phyloP scores from a whole-genome alignment of 257 asterid genomes.

The Solanum rostratum region DNA sequence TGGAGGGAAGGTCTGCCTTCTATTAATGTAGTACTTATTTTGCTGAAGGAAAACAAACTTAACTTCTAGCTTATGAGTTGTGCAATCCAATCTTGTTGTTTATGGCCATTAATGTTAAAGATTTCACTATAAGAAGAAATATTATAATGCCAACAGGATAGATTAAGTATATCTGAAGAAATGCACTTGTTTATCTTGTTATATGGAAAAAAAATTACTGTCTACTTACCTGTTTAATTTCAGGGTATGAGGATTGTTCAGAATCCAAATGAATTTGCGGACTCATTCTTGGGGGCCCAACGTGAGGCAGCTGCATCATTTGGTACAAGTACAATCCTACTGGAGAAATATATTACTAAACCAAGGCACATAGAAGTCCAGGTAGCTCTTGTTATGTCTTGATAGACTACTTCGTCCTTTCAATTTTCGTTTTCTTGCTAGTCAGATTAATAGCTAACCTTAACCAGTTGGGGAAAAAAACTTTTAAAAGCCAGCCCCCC shows the following conservation, averaged over 20 bases:
- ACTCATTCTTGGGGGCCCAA: constrained; percentile 90
- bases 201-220: neutral
- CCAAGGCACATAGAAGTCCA: constrained; percentile 99
- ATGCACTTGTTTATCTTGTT: neutral
- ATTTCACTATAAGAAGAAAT: neutral
- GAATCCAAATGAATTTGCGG: constrained; percentile 63
- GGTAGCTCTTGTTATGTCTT: constrained; percentile 33
- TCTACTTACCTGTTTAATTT: constrained; percentile 13
- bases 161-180: neutral
- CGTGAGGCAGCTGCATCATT: constrained; percentile 99
- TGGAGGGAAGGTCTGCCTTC: constrained; percentile 76
- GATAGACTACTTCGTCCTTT: neutral
- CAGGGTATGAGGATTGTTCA: constrained; percentile 99
- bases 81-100: neutral
- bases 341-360: constrained; percentile 91
- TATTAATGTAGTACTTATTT: neutral
- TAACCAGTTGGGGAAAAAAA: neutral
- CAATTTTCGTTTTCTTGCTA: neutral
- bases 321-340: constrained; percentile 74
- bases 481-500: neutral
- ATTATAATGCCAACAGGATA: neutral
- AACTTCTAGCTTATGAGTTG: neutral
- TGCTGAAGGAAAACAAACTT: neutral
- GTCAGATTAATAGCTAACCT: neutral
- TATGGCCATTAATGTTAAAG: neutral